Conservation (phyloP, 2,329 filamentous ascomycete species). For the Fusarium brevicatenulatum region DNA sequence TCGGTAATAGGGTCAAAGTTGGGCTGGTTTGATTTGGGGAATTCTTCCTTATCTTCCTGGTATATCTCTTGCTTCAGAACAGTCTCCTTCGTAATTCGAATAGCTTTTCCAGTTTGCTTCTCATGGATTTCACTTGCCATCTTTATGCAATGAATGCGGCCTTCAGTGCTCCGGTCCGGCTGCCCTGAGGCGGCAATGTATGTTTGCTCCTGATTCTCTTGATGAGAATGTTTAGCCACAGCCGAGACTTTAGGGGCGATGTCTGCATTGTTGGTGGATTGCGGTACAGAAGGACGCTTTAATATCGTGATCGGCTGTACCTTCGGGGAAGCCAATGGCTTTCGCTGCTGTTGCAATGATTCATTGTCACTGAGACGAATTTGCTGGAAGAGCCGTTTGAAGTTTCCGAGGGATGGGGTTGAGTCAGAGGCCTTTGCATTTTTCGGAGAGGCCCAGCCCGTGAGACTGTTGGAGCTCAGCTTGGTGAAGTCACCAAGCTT, state of each 20-base stretch:
- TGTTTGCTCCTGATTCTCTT: conserved; percentile 85
- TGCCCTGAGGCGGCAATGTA: conserved; percentile 91
- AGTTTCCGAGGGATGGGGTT: conserved; percentile 27
- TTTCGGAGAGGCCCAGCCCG: conserved; percentile 17
- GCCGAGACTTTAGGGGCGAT: background rate
- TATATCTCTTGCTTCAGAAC: conserved; percentile 95
- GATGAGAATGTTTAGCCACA: conserved; percentile 72
- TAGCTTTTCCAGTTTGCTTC: conserved; percentile 81
- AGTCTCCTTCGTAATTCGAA: conserved; percentile 85
- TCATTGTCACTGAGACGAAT: conserved; percentile 7
- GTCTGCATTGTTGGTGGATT: background rate
- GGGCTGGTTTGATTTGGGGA: conserved; percentile 72
- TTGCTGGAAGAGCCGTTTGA: conserved; percentile 28
- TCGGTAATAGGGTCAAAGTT: conserved; percentile 15
- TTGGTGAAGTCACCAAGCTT: conserved; percentile 33
- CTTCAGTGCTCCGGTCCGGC: conserved; percentile 86
- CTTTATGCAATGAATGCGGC: conserved; percentile 86
- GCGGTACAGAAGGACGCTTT: conserved; percentile 1
- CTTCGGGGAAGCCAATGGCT: background rate
- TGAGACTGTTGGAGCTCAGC: conserved; percentile 7
- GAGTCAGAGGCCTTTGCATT: background rate
- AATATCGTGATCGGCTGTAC: conserved; percentile 17
- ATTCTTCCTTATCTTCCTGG: conserved; percentile 88
- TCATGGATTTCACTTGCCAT: conserved; percentile 93
- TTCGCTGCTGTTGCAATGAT: background rate